A percentile compares a stretch with the other conserved stretches of the same genome.
These are phyloP conservation scores for Dendryphion nanum DNA, from an alignment of 2,329 filamentous ascomycete species.

Conservation along the genomic window DNA sequence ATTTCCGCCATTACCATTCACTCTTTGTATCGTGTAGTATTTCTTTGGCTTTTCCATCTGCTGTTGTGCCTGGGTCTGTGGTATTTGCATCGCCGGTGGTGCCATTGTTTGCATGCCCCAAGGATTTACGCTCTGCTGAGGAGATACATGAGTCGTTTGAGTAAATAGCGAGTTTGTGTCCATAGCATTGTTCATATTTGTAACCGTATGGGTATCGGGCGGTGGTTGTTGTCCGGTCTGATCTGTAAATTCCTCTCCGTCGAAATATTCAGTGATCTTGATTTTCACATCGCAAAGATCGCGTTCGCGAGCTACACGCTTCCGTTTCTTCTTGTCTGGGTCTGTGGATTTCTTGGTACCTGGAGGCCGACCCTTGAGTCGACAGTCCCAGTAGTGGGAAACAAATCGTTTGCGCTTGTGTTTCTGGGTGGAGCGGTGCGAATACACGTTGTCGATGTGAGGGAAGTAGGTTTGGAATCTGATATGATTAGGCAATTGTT, in stretches of 20 bases:
- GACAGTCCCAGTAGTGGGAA: conserved; percentile 82
- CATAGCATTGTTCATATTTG: conserved; percentile 1
- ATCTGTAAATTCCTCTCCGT: conserved; percentile 46
- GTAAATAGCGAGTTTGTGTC: conserved; percentile 11
- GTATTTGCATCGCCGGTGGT: conserved; percentile 8
- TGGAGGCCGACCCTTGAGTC: conserved; percentile 74
- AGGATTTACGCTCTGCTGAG: conserved; percentile 6
- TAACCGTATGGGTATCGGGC: conserved; percentile 6
- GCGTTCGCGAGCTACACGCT: conserved; percentile 69
- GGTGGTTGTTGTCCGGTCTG: conserved; percentile 30
- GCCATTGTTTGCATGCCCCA: conserved; percentile 25
- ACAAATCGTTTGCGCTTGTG: conserved; percentile 82
- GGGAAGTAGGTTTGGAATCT: conserved; percentile 81
- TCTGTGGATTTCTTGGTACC: conserved; percentile 78
- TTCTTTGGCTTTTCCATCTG: conserved; percentile 19
- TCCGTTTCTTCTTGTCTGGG: conserved; percentile 78
- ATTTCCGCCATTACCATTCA: conserved; percentile 74
- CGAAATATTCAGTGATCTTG: conserved; percentile 78
- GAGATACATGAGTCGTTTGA: conserved; percentile 9
- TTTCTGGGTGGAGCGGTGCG: conserved; percentile 75
- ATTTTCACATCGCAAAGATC: conserved; percentile 87
- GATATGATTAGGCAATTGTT: background rate
- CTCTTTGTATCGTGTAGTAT: conserved; percentile 70
- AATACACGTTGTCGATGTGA: conserved; percentile 82
- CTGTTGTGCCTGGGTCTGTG: conserved; percentile 2